phyloP scores from a whole-genome alignment of 208 protist genomes.

The Leishmania tarentolae region DNA sequence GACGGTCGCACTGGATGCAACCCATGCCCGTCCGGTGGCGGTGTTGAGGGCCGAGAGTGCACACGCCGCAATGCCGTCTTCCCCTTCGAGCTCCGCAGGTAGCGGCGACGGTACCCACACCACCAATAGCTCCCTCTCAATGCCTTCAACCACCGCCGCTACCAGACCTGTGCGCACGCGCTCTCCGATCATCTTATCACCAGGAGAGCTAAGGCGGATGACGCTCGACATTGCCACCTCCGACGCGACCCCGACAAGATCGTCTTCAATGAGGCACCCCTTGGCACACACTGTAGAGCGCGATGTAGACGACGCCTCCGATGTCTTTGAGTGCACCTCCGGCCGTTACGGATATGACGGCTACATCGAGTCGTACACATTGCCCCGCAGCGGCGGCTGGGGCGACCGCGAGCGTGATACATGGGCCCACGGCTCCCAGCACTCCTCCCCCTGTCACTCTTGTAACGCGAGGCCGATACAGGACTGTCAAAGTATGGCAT shows the following conservation, averaged over 20 bases:
- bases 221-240: neutral
- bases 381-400: neutral
- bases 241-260: neutral
- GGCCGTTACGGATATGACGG: slow-evolving; percentile 1
- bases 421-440: neutral
- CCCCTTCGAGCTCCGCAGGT: neutral
- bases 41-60: neutral
- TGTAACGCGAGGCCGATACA: neutral
- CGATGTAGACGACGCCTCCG: neutral
- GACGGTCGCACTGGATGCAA: neutral
- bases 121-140: neutral
- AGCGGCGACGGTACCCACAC: neutral
- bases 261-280: neutral
- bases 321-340: neutral
- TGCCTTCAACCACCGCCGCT: slow-evolving; percentile 19
- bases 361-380: slow-evolving; percentile 15
- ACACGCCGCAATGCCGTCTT: neutral
- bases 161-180: neutral
- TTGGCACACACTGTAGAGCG: neutral
- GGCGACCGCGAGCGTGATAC: neutral
- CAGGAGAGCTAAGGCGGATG: slow-evolving; percentile 18
- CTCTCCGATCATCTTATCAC: slow-evolving; percentile 29
- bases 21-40: neutral
- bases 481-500: neutral
- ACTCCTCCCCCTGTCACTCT: neutral